Conservation (phyloP, 306 rosid species). For the Vigna trinervia region DNA sequence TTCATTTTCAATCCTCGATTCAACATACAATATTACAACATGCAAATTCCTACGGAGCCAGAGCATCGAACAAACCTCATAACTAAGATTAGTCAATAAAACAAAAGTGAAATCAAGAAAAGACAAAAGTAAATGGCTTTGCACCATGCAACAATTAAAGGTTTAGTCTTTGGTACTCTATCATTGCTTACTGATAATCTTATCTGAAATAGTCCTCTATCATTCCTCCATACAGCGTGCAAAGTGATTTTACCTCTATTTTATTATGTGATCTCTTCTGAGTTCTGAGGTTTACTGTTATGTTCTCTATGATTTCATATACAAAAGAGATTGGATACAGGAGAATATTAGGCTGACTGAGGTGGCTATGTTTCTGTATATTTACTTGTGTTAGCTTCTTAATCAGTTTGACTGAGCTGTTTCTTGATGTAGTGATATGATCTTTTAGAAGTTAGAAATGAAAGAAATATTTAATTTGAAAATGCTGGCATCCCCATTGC, state of each 20-base stretch:
- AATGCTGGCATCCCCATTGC: background rate
- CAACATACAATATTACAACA: no score
- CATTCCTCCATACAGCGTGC: background rate
- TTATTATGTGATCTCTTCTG: background rate
- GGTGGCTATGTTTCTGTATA: background rate
- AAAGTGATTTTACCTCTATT: background rate
- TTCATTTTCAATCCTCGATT: no score
- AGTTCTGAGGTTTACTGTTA: background rate
- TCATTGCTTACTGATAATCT: background rate
- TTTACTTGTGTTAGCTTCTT: background rate
- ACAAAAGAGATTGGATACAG: background rate
- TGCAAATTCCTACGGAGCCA: no score
- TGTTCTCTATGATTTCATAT: no score
- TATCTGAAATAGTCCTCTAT: background rate
- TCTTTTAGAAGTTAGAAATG: conserved; percentile 5
- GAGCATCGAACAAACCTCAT: no score
- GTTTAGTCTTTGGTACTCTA: background rate
- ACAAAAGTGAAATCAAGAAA: background rate
- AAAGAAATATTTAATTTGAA: background rate
- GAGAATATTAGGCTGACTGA: background rate
- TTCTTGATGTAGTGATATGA: background rate
- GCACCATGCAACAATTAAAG: background rate
- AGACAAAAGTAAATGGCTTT: background rate
- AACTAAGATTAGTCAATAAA: background rate
- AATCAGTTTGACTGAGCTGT: background rate